These are phyloP conservation scores for Fraxinus americana DNA, from an alignment of 257 asterid genomes.

Conservation along the genomic window DNA sequence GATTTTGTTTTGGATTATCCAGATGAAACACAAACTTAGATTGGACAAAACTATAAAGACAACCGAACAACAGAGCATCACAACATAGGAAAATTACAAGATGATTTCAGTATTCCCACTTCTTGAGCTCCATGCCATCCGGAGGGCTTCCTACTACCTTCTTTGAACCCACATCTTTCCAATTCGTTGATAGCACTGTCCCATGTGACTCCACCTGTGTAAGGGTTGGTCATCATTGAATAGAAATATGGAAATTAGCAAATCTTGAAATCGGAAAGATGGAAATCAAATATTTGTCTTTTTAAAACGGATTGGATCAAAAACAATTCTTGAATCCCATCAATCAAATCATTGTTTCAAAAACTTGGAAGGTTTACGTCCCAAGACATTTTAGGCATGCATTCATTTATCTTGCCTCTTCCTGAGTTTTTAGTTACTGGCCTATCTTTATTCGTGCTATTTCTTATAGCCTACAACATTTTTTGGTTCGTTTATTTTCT, in stretches of 20 bases:
- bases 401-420: no score
- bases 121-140: conserved; percentile 96
- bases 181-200: conserved; percentile 83
- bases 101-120: conserved; percentile 68
- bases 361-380: no score
- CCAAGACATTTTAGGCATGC: no score
- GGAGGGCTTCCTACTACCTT: conserved; percentile 97
- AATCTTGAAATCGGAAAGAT: no score
- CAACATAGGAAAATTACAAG: conserved; percentile 10
- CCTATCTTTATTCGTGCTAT: no score
- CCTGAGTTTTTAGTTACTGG: no score
- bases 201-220: conserved; percentile 83
- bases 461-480: no score
- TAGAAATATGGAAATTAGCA: not conserved
- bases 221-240: not conserved
- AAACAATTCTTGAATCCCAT: no score
- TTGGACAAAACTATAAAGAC: conserved; percentile 5
- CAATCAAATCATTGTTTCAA: no score
- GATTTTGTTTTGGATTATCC: not conserved
- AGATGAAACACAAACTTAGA: conserved; percentile 3
- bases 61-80: not conserved
- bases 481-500: no score
- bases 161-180: conserved; percentile 91
- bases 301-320: no score
- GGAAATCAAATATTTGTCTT: no score